A percentile compares a stretch with the other conserved stretches of the same genome.
These are phyloP conservation scores for Penicillium sp. DNA, from an alignment of 2,329 filamentous ascomycete species.

Conservation along the genomic window DNA sequence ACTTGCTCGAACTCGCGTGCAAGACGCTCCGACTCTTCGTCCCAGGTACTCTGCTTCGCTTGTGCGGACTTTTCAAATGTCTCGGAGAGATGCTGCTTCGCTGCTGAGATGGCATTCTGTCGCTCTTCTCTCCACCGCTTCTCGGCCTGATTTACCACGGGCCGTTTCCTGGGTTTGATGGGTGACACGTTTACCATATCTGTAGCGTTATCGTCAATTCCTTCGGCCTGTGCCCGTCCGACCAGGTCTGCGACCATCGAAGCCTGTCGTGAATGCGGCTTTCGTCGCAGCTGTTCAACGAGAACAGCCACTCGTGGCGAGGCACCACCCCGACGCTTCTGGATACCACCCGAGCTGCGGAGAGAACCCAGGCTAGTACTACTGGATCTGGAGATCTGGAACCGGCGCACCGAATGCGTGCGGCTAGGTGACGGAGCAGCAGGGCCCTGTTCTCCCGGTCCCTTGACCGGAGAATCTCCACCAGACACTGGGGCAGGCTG, in stretches of 20 bases:
- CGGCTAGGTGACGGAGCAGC: conserved; percentile 16
- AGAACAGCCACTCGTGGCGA: conserved; percentile 35
- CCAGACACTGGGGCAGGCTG: conserved; percentile 3
- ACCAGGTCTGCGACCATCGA: conserved; percentile 34
- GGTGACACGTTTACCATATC: conserved; percentile 1
- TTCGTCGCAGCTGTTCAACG: conserved; percentile 39
- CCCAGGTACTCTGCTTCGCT: conserved; percentile 40
- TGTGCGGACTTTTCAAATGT: conserved; percentile 38
- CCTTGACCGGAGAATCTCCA: neutral
- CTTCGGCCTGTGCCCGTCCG: conserved; percentile 11
- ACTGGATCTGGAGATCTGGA: conserved; percentile 40
- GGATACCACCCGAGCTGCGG: conserved; percentile 32
- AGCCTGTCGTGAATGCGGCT: conserved; percentile 33
- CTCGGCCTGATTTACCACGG: conserved; percentile 42
- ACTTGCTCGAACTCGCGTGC: conserved; percentile 44
- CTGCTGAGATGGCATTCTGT: conserved; percentile 33
- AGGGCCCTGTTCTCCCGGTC: neutral
- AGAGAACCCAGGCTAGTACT: conserved; percentile 25
- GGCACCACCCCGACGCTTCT: conserved; percentile 33
- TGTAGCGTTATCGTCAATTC: conserved; percentile 2
- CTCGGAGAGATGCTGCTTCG: conserved; percentile 35
- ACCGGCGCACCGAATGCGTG: conserved; percentile 33
- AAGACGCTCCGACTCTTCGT: conserved; percentile 44
- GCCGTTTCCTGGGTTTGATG: conserved; percentile 36
- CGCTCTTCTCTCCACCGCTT: conserved; percentile 39